A percentile compares a stretch with the other conserved stretches of the same genome.
Evolutionary conservation across 306 rosid species (phyloP).

Genomic region (Vigna hirtella): DNA sequence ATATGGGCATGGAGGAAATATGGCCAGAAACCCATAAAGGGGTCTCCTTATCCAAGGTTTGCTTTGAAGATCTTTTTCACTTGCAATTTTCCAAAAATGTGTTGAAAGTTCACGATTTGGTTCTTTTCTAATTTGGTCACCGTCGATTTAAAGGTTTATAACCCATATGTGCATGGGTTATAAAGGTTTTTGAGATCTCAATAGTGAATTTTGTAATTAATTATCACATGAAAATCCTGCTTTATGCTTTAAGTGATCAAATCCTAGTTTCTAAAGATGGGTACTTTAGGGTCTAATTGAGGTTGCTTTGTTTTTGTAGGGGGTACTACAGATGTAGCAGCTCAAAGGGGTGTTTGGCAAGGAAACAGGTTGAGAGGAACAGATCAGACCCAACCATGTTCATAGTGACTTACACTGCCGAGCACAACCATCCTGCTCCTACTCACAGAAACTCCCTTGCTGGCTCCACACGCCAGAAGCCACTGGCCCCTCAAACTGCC

Average conservation of each 20-base stretch:
- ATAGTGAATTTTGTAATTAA: not conserved
- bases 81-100: not conserved
- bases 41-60: conserved; percentile 97
- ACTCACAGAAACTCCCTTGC: conserved; percentile 97
- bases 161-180: not conserved
- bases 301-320: conserved; percentile 52
- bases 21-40: conserved; percentile 98
- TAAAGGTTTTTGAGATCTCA: conserved; percentile 6
- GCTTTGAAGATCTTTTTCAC: conserved; percentile 20
- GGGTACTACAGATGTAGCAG: conserved; percentile 98
- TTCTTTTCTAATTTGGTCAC: not conserved
- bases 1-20: conserved; percentile 99
- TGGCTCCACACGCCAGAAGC: conserved; percentile 92
- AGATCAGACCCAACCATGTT: conserved; percentile 95
- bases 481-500: conserved; percentile 42
- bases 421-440: conserved; percentile 97
- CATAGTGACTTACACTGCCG: conserved; percentile 91
- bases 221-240: not conserved
- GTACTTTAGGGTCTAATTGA: conserved; percentile 2
- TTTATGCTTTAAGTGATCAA: conserved; percentile 13
- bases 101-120: not conserved
- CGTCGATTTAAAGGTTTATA: not conserved
- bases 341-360: conserved; percentile 95
- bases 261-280: not conserved
- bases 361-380: conserved; percentile 94